Conservation (phyloP, 2,329 filamentous ascomycete species). For the Periconia sp. region DNA sequence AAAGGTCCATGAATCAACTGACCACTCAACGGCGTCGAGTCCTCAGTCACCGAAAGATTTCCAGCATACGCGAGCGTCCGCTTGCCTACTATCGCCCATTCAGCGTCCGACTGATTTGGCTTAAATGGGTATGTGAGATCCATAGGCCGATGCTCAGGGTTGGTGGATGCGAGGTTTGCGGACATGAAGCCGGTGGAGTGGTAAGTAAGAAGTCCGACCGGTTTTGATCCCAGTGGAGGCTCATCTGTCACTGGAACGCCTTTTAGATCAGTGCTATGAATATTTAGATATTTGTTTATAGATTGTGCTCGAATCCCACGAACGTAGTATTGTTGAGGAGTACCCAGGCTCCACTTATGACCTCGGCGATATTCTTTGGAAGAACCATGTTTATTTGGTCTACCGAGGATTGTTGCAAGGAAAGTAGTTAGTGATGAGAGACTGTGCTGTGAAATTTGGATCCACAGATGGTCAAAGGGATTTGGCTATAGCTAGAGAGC, state of each 20-base stretch:
- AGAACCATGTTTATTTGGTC: conserved; percentile 11
- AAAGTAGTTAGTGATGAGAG: neutral
- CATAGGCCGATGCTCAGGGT: conserved; percentile 9
- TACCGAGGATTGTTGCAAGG: neutral
- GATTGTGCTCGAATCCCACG: neutral
- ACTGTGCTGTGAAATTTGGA: no score
- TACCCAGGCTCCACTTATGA: conserved; percentile 17
- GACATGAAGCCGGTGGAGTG: conserved; percentile 18
- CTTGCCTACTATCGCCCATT: conserved; percentile 15
- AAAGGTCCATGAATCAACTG: conserved; percentile 25
- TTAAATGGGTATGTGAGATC: conserved; percentile 5
- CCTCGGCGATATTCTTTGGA: conserved; percentile 11
- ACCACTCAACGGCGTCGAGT: conserved; percentile 17
- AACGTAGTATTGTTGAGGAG: conserved; percentile 11
- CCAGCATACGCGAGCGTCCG: conserved; percentile 18
- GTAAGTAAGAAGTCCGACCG: conserved; percentile 17
- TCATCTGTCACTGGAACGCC: conserved; percentile 1
- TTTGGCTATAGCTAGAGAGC: no score
- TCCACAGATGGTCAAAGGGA: no score
- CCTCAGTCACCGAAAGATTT: conserved; percentile 7
- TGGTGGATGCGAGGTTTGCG: conserved; percentile 16
- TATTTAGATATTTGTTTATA: neutral
- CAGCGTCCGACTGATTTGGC: conserved; percentile 11
- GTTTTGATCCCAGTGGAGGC: neutral
- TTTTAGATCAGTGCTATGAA: conserved; percentile 9